These are phyloP conservation scores for Chaetomium tenue DNA, from an alignment of 495 filamentous ascomycete species.

Conservation along the genomic window DNA sequence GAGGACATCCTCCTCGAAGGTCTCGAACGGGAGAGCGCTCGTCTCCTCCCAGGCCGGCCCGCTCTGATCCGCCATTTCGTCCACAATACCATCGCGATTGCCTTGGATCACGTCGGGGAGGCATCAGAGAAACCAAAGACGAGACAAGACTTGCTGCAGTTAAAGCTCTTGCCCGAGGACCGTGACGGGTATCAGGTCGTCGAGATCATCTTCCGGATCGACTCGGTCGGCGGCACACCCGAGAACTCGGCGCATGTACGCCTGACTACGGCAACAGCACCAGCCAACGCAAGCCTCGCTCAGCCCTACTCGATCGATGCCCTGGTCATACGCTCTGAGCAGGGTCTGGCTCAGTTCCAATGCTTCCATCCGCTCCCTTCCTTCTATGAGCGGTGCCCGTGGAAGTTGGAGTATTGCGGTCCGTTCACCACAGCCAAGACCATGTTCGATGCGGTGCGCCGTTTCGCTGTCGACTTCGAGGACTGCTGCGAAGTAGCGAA, in stretches of 20 bases:
- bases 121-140: too few relatives aligned
- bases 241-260: too few relatives aligned
- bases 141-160: too few relatives aligned
- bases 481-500: neutral
- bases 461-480: constrained; percentile 33
- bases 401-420: constrained; percentile 45
- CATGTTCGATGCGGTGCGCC: constrained; percentile 46
- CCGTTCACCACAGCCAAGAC: constrained; percentile 46
- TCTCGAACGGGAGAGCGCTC: constrained; percentile 29
- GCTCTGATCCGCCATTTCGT: constrained; percentile 37
- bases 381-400: constrained; percentile 45
- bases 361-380: constrained; percentile 46
- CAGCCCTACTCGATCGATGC: too few relatives aligned
- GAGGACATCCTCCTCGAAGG: too few relatives aligned
- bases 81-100: constrained; percentile 44
- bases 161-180: too few relatives aligned
- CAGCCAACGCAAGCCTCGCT: too few relatives aligned
- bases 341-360: constrained; percentile 31
- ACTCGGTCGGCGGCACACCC: too few relatives aligned
- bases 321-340: too few relatives aligned
- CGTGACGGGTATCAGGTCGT: too few relatives aligned
- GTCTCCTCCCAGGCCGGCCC: constrained; percentile 39
- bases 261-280: too few relatives aligned
- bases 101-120: constrained; percentile 41
- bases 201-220: too few relatives aligned